Evolutionary conservation across 495 filamentous ascomycete species (phyloP).

Genomic region (Cercophora samala): DNA sequence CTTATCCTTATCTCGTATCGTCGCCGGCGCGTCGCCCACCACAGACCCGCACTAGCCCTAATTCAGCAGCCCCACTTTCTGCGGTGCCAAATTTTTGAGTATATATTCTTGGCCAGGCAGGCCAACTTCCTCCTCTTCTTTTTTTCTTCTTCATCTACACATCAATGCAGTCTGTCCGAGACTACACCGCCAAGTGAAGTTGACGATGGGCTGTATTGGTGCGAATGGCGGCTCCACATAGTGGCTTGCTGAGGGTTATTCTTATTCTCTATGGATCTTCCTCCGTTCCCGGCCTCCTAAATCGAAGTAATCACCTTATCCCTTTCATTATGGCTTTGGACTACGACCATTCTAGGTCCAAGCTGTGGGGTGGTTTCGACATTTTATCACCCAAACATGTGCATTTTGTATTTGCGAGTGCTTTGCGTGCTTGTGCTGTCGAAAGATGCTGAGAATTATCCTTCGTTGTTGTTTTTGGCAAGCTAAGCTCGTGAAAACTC

Average conservation of each 20-base stretch:
- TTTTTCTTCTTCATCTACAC: slow-evolving; percentile 18
- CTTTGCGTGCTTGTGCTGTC: neutral
- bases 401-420: slow-evolving; percentile 7
- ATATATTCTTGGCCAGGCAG: slow-evolving; percentile 1
- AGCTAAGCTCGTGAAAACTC: neutral
- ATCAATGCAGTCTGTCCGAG: slow-evolving; percentile 3
- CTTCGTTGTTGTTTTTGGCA: neutral
- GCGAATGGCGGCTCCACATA: slow-evolving; percentile 25
- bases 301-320: slow-evolving; percentile 24
- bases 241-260: slow-evolving; percentile 33
- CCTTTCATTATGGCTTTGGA: slow-evolving; percentile 17
- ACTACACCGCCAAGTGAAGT: slow-evolving; percentile 31
- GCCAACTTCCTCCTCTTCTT: neutral
- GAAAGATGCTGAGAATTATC: neutral
- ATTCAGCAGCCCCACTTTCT: slow-evolving; percentile 7
- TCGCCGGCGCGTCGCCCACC: no score
- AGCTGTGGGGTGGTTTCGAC: slow-evolving; percentile 30
- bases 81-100: neutral
- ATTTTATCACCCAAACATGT: slow-evolving; percentile 11
- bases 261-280: slow-evolving; percentile 26
- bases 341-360: slow-evolving; percentile 16
- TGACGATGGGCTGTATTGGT: slow-evolving; percentile 13
- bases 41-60: slow-evolving; percentile 1
- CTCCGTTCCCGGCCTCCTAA: slow-evolving; percentile 33
- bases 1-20: neutral